These are phyloP conservation scores for Oryza meridionalis DNA, from an alignment of 176 grass and related monocot genomes.

Conservation along the genomic window DNA sequence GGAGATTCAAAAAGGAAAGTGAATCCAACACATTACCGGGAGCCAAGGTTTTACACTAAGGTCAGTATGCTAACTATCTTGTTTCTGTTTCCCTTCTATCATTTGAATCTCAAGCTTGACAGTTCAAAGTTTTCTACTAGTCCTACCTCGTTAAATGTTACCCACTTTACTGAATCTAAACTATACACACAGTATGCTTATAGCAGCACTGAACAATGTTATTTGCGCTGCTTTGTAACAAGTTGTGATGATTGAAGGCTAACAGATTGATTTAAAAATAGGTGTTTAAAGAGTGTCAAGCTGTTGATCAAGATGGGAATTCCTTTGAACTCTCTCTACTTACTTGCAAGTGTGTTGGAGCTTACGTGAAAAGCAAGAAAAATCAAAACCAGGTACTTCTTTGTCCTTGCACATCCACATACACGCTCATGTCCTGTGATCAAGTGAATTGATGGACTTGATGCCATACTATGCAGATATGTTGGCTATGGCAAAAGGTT, in stretches of 20 bases:
- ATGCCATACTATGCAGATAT: conserved; percentile 55
- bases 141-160: background rate
- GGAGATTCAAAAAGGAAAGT: conserved; percentile 97
- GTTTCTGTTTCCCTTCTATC: background rate
- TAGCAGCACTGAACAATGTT: background rate
- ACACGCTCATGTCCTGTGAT: background rate
- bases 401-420: conserved; percentile 5
- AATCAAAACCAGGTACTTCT: conserved; percentile 94
- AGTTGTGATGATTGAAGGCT: background rate
- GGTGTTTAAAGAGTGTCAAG: conserved; percentile 84
- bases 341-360: conserved; percentile 90
- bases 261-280: conserved; percentile 38
- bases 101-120: conserved; percentile 4
- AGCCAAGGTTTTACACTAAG: conserved; percentile 96
- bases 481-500: conserved; percentile 91
- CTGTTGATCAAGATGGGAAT: conserved; percentile 64
- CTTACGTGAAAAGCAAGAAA: conserved; percentile 98
- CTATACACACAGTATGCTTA: background rate
- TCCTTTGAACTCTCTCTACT: conserved; percentile 81
- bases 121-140: background rate
- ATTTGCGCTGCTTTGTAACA: background rate
- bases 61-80: conserved; percentile 42
- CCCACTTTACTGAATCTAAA: conserved; percentile 1
- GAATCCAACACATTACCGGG: conserved; percentile 95
- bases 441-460: conserved; percentile 20